A percentile compares a stretch with the other conserved stretches of the same genome.
phyloP scores from a whole-genome alignment of 2,329 filamentous ascomycete species.

The Tothia fuscella region DNA sequence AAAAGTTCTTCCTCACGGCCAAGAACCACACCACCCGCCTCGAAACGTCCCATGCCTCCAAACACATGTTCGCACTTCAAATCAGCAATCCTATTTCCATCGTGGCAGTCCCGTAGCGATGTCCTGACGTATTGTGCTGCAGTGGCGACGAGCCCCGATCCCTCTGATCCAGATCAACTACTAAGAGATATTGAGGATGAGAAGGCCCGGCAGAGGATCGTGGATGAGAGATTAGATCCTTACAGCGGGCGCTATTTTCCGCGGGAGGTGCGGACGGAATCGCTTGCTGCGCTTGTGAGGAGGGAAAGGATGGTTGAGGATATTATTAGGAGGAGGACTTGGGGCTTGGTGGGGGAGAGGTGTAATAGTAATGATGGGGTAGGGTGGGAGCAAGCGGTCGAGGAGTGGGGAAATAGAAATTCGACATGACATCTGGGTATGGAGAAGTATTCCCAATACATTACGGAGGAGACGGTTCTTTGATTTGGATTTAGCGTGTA shows the following conservation, averaged over 20 bases:
- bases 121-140: conserved; percentile 81
- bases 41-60: conserved; percentile 43
- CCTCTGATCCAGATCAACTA: conserved; percentile 68
- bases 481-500: too few species aligned
- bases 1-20: conserved; percentile 56
- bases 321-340: conserved; percentile 71
- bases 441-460: too few species aligned
- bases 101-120: conserved; percentile 73
- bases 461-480: too few species aligned
- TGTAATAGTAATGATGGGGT: conserved; percentile 45
- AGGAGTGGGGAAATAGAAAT: too few species aligned
- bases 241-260: conserved; percentile 79
- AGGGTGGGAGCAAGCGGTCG: too few species aligned
- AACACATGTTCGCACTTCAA: conserved; percentile 61
- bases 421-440: too few species aligned
- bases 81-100: conserved; percentile 67
- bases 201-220: conserved; percentile 56
- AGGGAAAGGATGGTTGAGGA: conserved; percentile 66
- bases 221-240: conserved; percentile 84
- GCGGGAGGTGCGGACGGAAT: conserved; percentile 67
- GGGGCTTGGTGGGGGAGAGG: conserved; percentile 64
- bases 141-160: conserved; percentile 78
- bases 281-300: conserved; percentile 58
- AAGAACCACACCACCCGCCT: conserved; percentile 32
- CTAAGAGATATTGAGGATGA: conserved; percentile 58